These are phyloP conservation scores for Hippophae rhamnoides DNA, from an alignment of 306 rosid species.

Conservation along the genomic window DNA sequence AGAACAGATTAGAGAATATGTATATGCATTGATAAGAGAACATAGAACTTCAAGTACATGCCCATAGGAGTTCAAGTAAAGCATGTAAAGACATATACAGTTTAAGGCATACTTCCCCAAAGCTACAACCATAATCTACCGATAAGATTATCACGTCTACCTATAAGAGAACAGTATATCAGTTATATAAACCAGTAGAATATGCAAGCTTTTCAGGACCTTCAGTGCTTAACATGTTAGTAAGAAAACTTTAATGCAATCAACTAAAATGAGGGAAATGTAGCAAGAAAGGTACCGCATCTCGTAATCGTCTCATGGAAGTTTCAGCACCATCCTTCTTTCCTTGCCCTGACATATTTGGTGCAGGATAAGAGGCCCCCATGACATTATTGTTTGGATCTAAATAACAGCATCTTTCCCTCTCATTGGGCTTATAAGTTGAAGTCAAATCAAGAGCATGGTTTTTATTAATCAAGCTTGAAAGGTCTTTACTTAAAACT, in stretches of 20 bases:
- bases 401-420: slow-evolving; percentile 21
- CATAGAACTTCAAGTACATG: too few relatives aligned
- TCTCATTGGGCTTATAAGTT: slow-evolving; percentile 25
- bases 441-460: slow-evolving; percentile 20
- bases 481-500: slow-evolving; percentile 35
- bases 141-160: too few relatives aligned
- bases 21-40: too few relatives aligned
- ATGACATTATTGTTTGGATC: slow-evolving; percentile 21
- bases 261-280: slow-evolving; percentile 1
- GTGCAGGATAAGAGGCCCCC: slow-evolving; percentile 26
- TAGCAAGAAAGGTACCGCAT: slow-evolving; percentile 43
- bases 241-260: background rate
- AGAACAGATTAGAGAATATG: too few relatives aligned
- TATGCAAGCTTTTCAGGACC: too few relatives aligned
- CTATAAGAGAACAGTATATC: too few relatives aligned
- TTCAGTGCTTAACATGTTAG: too few relatives aligned
- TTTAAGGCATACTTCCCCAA: too few relatives aligned
- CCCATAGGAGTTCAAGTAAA: too few relatives aligned
- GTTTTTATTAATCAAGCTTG: slow-evolving; percentile 27
- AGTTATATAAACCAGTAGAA: too few relatives aligned
- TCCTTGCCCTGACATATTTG: slow-evolving; percentile 29
- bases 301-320: slow-evolving; percentile 34
- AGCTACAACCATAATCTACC: too few relatives aligned
- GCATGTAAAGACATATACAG: too few relatives aligned
- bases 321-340: slow-evolving; percentile 36